Conservation (phyloP, 768 basidiomycete genomes). For the Paxillus ammoniavirescens region DNA sequence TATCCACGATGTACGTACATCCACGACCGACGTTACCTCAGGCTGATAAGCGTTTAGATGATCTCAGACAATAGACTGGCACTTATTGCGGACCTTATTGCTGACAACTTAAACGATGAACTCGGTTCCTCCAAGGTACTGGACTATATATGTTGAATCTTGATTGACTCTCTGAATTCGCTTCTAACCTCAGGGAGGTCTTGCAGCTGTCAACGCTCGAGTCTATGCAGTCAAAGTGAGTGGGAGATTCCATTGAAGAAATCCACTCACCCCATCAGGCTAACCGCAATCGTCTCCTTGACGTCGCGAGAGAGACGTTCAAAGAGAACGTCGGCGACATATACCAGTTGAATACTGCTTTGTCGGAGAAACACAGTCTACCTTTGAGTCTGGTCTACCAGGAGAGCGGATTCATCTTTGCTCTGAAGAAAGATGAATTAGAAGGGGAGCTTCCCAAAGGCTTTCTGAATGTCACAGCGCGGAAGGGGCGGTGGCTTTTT, state of each 20-base stretch:
- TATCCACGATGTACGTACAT: conserved; percentile 51
- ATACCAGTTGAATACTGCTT: conserved; percentile 56
- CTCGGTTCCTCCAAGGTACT: conserved; percentile 58
- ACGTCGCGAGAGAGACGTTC: conserved; percentile 93
- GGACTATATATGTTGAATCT: background rate
- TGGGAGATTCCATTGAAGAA: conserved; percentile 12
- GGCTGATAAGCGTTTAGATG: conserved; percentile 44
- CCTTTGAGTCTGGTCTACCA: conserved; percentile 70
- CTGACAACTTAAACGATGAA: conserved; percentile 72
- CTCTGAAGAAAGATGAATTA: conserved; percentile 56
- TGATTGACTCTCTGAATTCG: background rate
- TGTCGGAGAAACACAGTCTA: conserved; percentile 62
- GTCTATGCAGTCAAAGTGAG: conserved; percentile 87
- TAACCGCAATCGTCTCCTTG: conserved; percentile 78
- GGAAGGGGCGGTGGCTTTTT: conserved; percentile 73
- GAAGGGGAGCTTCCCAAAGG: conserved; percentile 60
- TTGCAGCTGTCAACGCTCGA: conserved; percentile 71
- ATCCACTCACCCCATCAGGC: conserved; percentile 40
- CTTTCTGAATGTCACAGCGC: conserved; percentile 65
- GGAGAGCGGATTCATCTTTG: conserved; percentile 71
- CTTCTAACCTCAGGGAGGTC: conserved; percentile 50
- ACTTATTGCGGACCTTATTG: conserved; percentile 58
- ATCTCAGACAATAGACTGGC: conserved; percentile 70
- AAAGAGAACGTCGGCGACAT: conserved; percentile 93
- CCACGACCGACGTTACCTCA: background rate